These are phyloP conservation scores for Kwoniella botswanensis DNA, from an alignment of 768 basidiomycete species.

Conservation along the genomic window DNA sequence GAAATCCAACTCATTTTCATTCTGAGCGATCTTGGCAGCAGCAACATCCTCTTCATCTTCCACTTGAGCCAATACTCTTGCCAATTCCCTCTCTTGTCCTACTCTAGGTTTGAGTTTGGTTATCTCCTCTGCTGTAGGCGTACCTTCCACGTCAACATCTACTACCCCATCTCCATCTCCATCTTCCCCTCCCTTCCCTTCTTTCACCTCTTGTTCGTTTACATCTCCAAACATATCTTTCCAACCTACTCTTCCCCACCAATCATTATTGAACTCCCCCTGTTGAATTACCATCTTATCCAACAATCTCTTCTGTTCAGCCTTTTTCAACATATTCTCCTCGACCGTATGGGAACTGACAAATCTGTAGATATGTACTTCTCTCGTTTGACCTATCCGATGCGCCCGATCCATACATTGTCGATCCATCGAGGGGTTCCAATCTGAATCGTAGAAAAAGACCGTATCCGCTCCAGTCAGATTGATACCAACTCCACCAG, in stretches of 20 bases:
- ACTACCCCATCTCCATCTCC: conserved; percentile 41
- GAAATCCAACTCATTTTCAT: conserved; percentile 81
- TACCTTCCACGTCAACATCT: conserved; percentile 43
- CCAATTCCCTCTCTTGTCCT: conserved; percentile 53
- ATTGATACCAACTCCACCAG: conserved; percentile 85
- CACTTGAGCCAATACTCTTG: conserved; percentile 77
- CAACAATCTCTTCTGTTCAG: conserved; percentile 93
- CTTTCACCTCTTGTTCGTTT: conserved; percentile 61
- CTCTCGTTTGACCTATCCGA: conserved; percentile 58
- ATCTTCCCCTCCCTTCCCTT: conserved; percentile 8
- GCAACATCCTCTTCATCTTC: conserved; percentile 86
- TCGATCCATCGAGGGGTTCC: conserved; percentile 61
- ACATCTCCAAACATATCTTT: conserved; percentile 74
- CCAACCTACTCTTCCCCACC: conserved; percentile 70
- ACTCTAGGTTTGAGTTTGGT: conserved; percentile 26
- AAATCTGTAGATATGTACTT: conserved; percentile 93
- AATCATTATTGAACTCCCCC: conserved; percentile 73
- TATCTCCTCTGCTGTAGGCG: conserved; percentile 41
- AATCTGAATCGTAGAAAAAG: conserved; percentile 61
- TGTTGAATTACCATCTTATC: conserved; percentile 90
- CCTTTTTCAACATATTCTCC: conserved; percentile 93
- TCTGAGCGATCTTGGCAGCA: conserved; percentile 79
- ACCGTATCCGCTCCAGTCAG: conserved; percentile 62
- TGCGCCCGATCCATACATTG: conserved; percentile 62
- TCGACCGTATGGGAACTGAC: conserved; percentile 76